phyloP scores from a whole-genome alignment of 176 grass and related monocot genomes.

The Lolium multiflorum region DNA sequence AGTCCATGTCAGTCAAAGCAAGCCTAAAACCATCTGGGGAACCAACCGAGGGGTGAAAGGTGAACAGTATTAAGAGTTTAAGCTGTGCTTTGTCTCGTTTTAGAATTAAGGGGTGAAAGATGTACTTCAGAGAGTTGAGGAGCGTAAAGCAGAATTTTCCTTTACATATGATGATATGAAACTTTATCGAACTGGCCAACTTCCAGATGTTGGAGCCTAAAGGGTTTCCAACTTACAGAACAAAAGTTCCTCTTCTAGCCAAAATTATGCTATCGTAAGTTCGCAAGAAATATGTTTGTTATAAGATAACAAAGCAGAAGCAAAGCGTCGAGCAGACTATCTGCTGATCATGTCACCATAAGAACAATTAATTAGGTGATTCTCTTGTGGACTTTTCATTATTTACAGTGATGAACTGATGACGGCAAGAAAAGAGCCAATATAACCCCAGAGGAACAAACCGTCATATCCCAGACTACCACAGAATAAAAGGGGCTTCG shows the following conservation, averaged over 20 bases:
- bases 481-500: conserved; percentile 6
- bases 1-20: neutral
- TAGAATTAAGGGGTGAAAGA: neutral
- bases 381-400: conserved; percentile 2
- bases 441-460: conserved; percentile 19
- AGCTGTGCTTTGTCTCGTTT: neutral
- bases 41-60: neutral
- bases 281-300: neutral
- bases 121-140: neutral
- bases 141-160: neutral
- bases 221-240: conserved; percentile 4
- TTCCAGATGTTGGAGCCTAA: conserved; percentile 1
- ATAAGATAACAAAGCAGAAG: conserved; percentile 9
- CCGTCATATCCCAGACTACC: neutral
- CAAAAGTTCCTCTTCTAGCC: conserved; percentile 21
- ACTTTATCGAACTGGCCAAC: neutral
- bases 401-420: conserved; percentile 25
- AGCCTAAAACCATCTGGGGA: neutral
- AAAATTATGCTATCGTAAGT: conserved; percentile 11
- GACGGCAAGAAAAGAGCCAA: neutral
- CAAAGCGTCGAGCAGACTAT: neutral
- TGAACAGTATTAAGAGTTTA: neutral
- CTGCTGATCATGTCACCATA: neutral
- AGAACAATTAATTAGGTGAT: conserved; percentile 25
- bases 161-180: too few relatives aligned